A percentile compares a stretch with the other conserved stretches of the same genome.
Conservation (phyloP, 106 monocot genomes). For the Posidonia australis region DNA sequence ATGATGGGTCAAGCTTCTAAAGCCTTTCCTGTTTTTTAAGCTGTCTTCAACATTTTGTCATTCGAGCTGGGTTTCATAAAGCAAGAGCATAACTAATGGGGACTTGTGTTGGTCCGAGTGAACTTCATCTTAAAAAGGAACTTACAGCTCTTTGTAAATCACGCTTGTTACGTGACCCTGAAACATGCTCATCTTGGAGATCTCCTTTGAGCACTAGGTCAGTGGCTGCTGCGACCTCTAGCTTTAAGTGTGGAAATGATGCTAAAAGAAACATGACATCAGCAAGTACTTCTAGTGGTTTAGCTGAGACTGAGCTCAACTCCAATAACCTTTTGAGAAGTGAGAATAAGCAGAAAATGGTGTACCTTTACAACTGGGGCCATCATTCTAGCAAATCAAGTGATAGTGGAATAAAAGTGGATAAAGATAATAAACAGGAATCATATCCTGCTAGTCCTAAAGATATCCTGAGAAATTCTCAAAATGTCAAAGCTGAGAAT, state of each 20-base stretch:
- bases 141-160: conserved; percentile 61
- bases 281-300: conserved; percentile 14
- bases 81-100: conserved; percentile 17
- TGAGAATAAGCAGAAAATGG: conserved; percentile 38
- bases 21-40: too few relatives aligned
- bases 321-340: conserved; percentile 13
- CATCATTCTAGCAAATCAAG: conserved; percentile 52
- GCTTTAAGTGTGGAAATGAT: conserved; percentile 20
- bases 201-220: conserved; percentile 74
- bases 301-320: conserved; percentile 7
- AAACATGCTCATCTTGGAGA: conserved; percentile 85
- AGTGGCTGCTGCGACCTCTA: conserved; percentile 22
- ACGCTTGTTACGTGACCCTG: conserved; percentile 74
- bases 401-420: conserved; percentile 41
- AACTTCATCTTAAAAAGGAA: conserved; percentile 92
- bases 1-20: too few relatives aligned
- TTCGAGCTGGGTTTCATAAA: too few relatives aligned
- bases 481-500: conserved; percentile 17
- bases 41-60: too few relatives aligned
- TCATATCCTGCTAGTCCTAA: conserved; percentile 28
- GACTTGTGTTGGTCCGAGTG: conserved; percentile 57
- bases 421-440: conserved; percentile 22
- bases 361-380: conserved; percentile 80
- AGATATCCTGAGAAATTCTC: conserved; percentile 21
- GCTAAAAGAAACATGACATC: conserved; percentile 3